Percentiles rank a stretch among this genome's conserved stretches.
These are phyloP conservation scores for Trichoderma asperelloides DNA, from an alignment of 495 filamentous ascomycete species.

Conservation along the genomic window DNA sequence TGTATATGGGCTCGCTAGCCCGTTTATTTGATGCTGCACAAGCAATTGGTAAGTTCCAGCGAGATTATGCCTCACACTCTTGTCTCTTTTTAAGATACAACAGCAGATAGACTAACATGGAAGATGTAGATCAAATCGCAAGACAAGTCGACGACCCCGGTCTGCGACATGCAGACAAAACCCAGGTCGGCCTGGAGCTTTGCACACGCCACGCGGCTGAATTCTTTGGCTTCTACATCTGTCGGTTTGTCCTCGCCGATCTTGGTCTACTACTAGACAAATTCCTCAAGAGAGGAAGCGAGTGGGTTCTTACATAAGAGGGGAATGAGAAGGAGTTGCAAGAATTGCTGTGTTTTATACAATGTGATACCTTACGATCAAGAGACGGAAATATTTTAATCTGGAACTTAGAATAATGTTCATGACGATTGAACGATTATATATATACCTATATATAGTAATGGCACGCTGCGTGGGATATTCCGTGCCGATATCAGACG, in stretches of 20 bases:
- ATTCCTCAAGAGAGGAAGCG: slow-evolving; percentile 89
- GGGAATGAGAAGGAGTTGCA: neutral
- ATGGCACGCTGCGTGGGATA: neutral
- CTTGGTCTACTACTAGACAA: slow-evolving; percentile 85
- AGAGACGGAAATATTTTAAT: neutral
- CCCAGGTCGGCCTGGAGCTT: slow-evolving; percentile 88
- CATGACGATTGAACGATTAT: neutral
- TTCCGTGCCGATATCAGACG: neutral
- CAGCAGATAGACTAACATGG: neutral
- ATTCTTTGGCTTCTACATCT: slow-evolving; percentile 95
- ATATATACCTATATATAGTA: neutral
- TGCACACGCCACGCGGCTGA: slow-evolving; percentile 90
- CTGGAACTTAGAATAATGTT: neutral
- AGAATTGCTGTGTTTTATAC: neutral
- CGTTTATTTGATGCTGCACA: slow-evolving; percentile 91
- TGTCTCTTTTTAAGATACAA: slow-evolving; percentile 7
- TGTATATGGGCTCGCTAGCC: slow-evolving; percentile 86
- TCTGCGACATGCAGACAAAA: slow-evolving; percentile 66
- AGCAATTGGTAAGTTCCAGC: slow-evolving; percentile 64
- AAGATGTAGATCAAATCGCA: slow-evolving; percentile 74
- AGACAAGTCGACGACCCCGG: slow-evolving; percentile 93
- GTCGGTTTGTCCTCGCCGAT: slow-evolving; percentile 84
- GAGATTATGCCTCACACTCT: neutral
- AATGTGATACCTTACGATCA: neutral
- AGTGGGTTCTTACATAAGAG: slow-evolving; percentile 68